Conservation (phyloP, 2,329 filamentous ascomycete species). For the Cryphonectria nitschkei region DNA sequence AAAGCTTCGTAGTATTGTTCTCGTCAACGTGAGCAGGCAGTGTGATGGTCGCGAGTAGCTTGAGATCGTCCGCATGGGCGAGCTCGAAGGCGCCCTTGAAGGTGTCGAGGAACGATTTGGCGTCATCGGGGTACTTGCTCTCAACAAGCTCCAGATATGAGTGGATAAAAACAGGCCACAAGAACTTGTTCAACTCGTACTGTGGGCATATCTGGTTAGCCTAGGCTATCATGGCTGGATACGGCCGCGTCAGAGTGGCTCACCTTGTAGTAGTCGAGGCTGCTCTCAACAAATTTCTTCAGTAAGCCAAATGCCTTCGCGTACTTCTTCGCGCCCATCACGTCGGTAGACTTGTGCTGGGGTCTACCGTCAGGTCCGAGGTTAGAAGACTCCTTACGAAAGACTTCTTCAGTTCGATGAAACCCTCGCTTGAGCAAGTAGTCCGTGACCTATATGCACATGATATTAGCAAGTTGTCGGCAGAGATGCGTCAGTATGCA, state of each 20-base stretch:
- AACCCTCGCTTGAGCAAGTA: slow-evolving; percentile 97
- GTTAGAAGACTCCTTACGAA: slow-evolving; percentile 86
- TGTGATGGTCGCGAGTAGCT: slow-evolving; percentile 72
- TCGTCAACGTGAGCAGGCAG: slow-evolving; percentile 78
- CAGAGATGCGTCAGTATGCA: neutral
- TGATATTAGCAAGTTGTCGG: slow-evolving; percentile 1
- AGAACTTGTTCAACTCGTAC: slow-evolving; percentile 83
- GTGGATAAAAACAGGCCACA: slow-evolving; percentile 96
- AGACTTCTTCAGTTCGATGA: slow-evolving; percentile 86
- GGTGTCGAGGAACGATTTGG: slow-evolving; percentile 71
- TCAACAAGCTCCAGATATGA: slow-evolving; percentile 81
- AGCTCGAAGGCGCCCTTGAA: slow-evolving; percentile 73
- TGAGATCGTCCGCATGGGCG: slow-evolving; percentile 80
- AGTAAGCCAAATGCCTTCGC: slow-evolving; percentile 73
- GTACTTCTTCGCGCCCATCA: slow-evolving; percentile 77
- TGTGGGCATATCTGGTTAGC: slow-evolving; percentile 41
- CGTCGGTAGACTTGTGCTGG: slow-evolving; percentile 66
- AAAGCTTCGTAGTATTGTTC: slow-evolving; percentile 78
- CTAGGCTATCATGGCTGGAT: neutral
- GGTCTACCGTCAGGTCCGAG: slow-evolving; percentile 81
- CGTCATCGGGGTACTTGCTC: slow-evolving; percentile 72
- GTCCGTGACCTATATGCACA: slow-evolving; percentile 70
- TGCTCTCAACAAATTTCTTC: slow-evolving; percentile 85
- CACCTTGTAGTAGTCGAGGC: slow-evolving; percentile 91
- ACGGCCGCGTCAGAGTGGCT: slow-evolving; percentile 26